phyloP scores from a whole-genome alignment of 2,329 filamentous ascomycete genomes.

The Aschersonia sp. region DNA sequence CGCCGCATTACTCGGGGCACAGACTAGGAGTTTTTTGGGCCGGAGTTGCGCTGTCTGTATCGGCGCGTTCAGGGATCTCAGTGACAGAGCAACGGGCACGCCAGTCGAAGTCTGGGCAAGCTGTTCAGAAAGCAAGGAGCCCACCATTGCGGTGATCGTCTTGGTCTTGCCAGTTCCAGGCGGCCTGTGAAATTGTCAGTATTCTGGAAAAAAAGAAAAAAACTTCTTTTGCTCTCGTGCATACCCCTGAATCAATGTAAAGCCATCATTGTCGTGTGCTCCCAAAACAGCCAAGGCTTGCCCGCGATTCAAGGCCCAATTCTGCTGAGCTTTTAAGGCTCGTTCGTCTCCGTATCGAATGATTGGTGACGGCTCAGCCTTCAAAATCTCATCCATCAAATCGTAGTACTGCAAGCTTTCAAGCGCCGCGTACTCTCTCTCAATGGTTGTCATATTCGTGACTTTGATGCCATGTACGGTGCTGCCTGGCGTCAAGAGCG shows the following conservation, averaged over 20 bases:
- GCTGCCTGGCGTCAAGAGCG: constrained; percentile 51
- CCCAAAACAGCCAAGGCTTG: constrained; percentile 88
- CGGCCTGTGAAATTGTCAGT: constrained; percentile 39
- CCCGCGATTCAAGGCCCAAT: constrained; percentile 73
- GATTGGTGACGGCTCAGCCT: constrained; percentile 79
- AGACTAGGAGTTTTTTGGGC: constrained; percentile 80
- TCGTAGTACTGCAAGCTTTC: constrained; percentile 92
- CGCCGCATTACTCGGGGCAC: constrained; percentile 95
- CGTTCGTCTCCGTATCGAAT: constrained; percentile 66
- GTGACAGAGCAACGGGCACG: constrained; percentile 15
- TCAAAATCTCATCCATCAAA: constrained; percentile 80
- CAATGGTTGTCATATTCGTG: constrained; percentile 84
- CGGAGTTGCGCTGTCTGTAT: constrained; percentile 13
- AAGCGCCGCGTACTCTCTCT: constrained; percentile 86
- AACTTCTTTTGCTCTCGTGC: constrained; percentile 6
- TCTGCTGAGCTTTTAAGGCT: constrained; percentile 52
- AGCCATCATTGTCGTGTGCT: constrained; percentile 88
- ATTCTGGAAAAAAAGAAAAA: background rate
- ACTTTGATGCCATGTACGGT: constrained; percentile 68
- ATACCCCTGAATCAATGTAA: constrained; percentile 85
- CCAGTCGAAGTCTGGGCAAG: constrained; percentile 18
- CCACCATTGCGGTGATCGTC: constrained; percentile 92
- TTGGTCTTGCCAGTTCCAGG: constrained; percentile 98
- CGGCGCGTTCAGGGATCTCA: constrained; percentile 12
- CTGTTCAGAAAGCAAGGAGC: constrained; percentile 45